These are phyloP conservation scores for Stachybotrys elegans DNA, from an alignment of 2,329 filamentous ascomycete genomes.

Conservation along the genomic window DNA sequence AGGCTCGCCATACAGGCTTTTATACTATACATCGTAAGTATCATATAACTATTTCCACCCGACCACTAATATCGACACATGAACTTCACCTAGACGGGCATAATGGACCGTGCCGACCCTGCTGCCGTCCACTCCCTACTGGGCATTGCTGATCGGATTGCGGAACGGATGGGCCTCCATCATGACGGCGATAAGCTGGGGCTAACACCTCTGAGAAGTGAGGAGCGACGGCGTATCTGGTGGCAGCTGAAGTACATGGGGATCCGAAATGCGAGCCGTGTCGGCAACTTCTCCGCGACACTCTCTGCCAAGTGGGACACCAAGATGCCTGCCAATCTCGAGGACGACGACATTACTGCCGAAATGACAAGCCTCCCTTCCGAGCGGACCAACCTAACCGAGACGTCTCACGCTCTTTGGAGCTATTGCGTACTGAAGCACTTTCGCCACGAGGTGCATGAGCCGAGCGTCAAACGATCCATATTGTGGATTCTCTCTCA, in stretches of 20 bases:
- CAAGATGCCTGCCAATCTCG: slow-evolving; percentile 8
- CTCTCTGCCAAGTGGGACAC: slow-evolving; percentile 7
- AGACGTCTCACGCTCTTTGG: slow-evolving; percentile 3
- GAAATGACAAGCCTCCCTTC: neutral
- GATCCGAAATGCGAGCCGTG: slow-evolving; percentile 7
- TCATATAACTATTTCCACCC: neutral
- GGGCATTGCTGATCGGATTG: slow-evolving; percentile 10
- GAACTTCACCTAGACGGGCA: neutral
- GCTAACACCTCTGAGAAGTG: slow-evolving; percentile 7
- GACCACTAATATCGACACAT: neutral
- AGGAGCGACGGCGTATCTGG: slow-evolving; percentile 12
- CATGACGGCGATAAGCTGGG: slow-evolving; percentile 10
- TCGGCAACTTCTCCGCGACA: slow-evolving; percentile 6
- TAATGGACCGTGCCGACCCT: neutral
- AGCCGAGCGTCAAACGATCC: no score
- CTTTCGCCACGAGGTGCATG: neutral
- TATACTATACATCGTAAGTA: neutral
- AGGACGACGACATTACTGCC: slow-evolving; percentile 6
- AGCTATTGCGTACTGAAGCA: neutral
- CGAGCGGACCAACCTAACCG: slow-evolving; percentile 6
- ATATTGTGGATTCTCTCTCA: neutral
- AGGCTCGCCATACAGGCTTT: neutral
- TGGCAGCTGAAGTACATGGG: slow-evolving; percentile 12
- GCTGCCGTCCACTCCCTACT: neutral
- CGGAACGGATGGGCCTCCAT: slow-evolving; percentile 11